Base-by-base conservation (phyloP, 2,329 filamentous ascomycete species). In the Talaromyces funiculosus region DNA sequence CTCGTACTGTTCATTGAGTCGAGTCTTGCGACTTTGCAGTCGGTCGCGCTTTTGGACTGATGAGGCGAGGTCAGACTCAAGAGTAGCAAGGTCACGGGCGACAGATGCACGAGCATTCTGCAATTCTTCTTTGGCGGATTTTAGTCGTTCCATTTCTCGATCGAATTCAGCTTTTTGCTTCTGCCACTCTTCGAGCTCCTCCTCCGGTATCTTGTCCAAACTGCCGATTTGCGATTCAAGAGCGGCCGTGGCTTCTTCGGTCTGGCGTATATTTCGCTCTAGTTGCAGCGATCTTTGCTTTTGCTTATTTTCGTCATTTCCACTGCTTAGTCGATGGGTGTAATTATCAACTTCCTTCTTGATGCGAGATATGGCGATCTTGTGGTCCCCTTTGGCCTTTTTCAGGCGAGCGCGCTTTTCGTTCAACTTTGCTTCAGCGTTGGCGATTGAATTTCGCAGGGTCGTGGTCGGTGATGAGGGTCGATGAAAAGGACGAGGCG, bases 401-500 rank as follows among this genome's bases (percentile, higher is more conserved):
- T 83, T 85, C 57, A 84, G 72, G 47, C 82, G 82, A 65, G 82
- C 80, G 55, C 83, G 82, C 60, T 81, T 80, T 63, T 87, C 85
- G 62, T 81, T 81, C 26, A 86, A 73, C 67, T 85, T 85, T 56
- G 80, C 77, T 68, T 87, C 84, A 40, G 83, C 83, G 40, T 84
- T 83, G 63, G 81, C 76, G 58, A 88, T 86, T 7, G 85, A 87
- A 62, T 86, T 86, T 70, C 82, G 86, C 55, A 88, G 75, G 1
- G 85, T 87, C 16, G 85, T 86, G 14, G 81, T 83, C 16, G 85
- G 85, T 24, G 85, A 87, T 40, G 84, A 84, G 49, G 85, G 85
- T 45, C 84, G 81, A 59, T 86, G 78, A 31, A 82, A 79, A 63
- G 84, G 82, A 63, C 84, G 83, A 53, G 81, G 78, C 45, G 82